Base-by-base conservation (phyloP, 106 monocot species). In the Alisma plantagoaquatica region DNA sequence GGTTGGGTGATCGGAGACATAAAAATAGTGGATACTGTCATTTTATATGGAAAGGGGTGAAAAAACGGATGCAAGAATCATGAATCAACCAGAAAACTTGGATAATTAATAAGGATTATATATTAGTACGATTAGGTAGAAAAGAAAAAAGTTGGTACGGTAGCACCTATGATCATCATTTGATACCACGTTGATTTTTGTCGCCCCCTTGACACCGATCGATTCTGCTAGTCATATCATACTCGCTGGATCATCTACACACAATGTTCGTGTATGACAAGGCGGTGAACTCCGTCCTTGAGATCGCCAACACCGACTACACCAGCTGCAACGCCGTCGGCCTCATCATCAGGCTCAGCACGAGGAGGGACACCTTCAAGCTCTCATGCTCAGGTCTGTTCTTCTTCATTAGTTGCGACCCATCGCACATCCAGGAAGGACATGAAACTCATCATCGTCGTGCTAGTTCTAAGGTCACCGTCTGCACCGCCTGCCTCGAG, bases 191-290 rank as follows among this genome's bases (percentile, higher is more conserved):
- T 4, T 29, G 23, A 0, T 15, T 33, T 14, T 31, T 54, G 31
- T 30, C 14, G 10, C 14, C 27, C 25, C 15, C 12, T 28, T 19
- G 6, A 26, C 0, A 27, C 28, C 22, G 11, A 9, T n/a, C n/a
- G 8, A 27, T 27, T 27, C 8, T 51, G 9, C 18, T 4, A 7
- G 27, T 23, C 23, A 10, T 23, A 21, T 10, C 3, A 15, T 49
- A 3, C 20, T 35, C 14, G 35, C 9, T 38, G 5, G 45, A 8
- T 8, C 45, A 3, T 10, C 5, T 17, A 18, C 43, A 17, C 58
- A 27, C 43, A 91, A 84, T 91, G 46, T 91, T 91, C 57, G 77
- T 57, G 43, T 91, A 81, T 65, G 64, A 66, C 45, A 73, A 71
- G 33, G 72, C 62, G 2, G 60, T 60, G 41, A 73, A 87, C 55